Base-by-base conservation (phyloP, 495 filamentous ascomycete species). In the Lepraria neglecta region DNA sequence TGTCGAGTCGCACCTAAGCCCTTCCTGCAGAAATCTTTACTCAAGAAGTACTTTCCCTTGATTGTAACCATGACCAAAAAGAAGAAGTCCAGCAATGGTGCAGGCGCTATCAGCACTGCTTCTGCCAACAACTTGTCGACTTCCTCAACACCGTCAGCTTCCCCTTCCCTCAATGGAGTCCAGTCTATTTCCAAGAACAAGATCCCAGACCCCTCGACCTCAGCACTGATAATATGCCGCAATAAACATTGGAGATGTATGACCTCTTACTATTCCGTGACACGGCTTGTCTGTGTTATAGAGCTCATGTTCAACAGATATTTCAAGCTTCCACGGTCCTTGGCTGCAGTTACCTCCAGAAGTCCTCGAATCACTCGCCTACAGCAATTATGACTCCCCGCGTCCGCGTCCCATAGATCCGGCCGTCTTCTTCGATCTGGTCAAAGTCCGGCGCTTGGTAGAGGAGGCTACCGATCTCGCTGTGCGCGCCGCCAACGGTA, bases 291-390 rank as follows among this genome's bases (percentile, higher is more conserved):
- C n/a, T 21, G 9, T 12, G 19, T 11, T 45, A 27, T 6, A 40
- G 45, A n/a, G 48, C 47, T 61, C 55, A 53, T 45, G n/a, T 45
- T 24, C 58, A 35, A 40, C 48, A 65, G 64, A 90, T 69, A 92
- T 92, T 57, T 90, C 87, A 21, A 84, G 87, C 54, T 92, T 89
- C 67, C 88, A 92, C 70, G 88, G 88, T 17, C 87, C 87, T 63
- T 92, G 88, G 88, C 82, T 91, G n/a, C 88, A 92, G 72, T 75
- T 92, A 35, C 87, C 88, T n/a, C 82, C 82, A 63, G 88, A 91
- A 73, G 80, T 90, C 57, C 84, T 92, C 72, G 87, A 89, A 68
- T 83, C 80, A 15, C 81, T 92, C 48, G 88, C 89, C 15, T 82
- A 89, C 70, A 84, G 78, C 68, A 92, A 91, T 72, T 90, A 88